Evolutionary conservation across 768 basidiomycete species (phyloP).

Genomic region (Psilocybe subaeruginosa): DNA sequence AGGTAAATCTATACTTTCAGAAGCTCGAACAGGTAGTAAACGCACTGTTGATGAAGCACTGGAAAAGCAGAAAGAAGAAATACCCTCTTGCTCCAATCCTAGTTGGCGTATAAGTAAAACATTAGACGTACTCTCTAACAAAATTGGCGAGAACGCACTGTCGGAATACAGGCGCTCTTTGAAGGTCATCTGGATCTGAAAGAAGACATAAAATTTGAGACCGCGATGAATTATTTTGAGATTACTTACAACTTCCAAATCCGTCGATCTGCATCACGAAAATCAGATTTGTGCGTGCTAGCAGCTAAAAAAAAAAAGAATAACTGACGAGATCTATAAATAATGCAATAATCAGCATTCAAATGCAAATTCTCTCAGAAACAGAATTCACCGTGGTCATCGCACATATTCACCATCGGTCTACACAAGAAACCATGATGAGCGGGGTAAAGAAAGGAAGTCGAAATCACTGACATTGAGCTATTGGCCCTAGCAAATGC

Average conservation of each 20-base stretch:
- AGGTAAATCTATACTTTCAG: not conserved
- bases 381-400: conserved; percentile 72
- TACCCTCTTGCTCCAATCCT: conserved; percentile 87
- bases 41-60: conserved; percentile 83
- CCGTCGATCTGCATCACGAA: conserved; percentile 61
- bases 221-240: not conserved
- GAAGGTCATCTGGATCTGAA: conserved; percentile 81
- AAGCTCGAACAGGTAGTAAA: not conserved
- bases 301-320: not conserved
- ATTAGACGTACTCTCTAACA: not conserved
- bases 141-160: conserved; percentile 42
- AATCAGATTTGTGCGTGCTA: not conserved
- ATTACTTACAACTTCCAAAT: conserved; percentile 75
- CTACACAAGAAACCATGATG: conserved; percentile 34
- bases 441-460: conserved; percentile 1
- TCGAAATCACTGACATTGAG: conserved; percentile 66
- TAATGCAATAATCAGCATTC: not conserved
- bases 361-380: not conserved
- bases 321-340: conserved; percentile 46
- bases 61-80: conserved; percentile 94
- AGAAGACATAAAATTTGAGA: not conserved
- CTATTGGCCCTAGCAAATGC: conserved; percentile 92
- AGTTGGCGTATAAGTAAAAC: conserved; percentile 4
- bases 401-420: conserved; percentile 88
- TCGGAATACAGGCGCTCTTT: conserved; percentile 71